Evolutionary conservation across 768 basidiomycete species (phyloP).

Genomic region (Gloeostereum incarnatum): DNA sequence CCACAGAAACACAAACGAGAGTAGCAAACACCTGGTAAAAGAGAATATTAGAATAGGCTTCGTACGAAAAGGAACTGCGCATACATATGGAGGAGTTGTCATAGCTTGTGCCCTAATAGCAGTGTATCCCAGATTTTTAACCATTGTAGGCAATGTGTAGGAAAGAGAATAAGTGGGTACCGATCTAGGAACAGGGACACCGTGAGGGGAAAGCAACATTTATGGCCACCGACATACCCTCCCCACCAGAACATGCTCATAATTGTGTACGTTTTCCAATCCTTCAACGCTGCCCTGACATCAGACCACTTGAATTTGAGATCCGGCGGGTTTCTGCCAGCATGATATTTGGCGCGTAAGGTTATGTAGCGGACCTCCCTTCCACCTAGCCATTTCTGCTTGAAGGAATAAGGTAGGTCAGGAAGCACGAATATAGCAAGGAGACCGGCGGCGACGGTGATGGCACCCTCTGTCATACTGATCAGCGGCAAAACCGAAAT

Average conservation of each 20-base stretch:
- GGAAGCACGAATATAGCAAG: not conserved
- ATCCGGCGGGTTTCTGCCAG: constrained; percentile 1
- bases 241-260: constrained; percentile 5
- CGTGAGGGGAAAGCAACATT: not conserved
- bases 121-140: constrained; percentile 3
- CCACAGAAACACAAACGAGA: not conserved
- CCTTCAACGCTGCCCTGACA: constrained; percentile 1
- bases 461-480: not conserved
- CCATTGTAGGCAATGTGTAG: constrained; percentile 2
- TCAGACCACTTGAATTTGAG: constrained; percentile 3
- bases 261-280: constrained; percentile 4
- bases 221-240: not conserved
- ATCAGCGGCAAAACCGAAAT: too few species aligned
- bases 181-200: not conserved
- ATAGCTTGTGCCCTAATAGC: constrained; percentile 2
- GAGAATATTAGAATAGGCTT: not conserved
- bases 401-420: not conserved
- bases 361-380: constrained; percentile 1
- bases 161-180: not conserved
- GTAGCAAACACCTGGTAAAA: not conserved
- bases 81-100: not conserved
- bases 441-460: not conserved
- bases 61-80: not conserved
- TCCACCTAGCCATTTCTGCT: not conserved
- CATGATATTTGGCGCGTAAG: constrained; percentile 2